Evolutionary conservation across 306 rosid species (phyloP).

Genomic region (Dryas alaskensis): DNA sequence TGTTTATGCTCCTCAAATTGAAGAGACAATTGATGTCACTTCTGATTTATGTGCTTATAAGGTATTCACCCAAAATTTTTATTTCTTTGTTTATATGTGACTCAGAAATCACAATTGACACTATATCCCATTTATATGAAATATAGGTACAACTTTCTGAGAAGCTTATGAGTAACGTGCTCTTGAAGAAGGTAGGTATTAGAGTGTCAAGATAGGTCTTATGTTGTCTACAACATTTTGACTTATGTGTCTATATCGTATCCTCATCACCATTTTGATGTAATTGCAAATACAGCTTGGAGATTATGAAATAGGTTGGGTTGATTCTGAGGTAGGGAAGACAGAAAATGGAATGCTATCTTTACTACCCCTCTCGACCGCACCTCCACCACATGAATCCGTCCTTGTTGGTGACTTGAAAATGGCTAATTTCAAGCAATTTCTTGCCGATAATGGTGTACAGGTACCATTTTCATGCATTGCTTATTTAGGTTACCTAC

Average conservation of each 20-base stretch:
- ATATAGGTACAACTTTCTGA: slow-evolving; percentile 88
- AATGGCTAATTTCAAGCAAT: slow-evolving; percentile 92
- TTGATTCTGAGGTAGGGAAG: slow-evolving; percentile 80
- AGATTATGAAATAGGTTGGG: slow-evolving; percentile 92
- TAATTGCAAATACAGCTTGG: slow-evolving; percentile 60
- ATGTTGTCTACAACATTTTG: background rate
- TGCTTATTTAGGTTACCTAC: background rate
- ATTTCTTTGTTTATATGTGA: slow-evolving; percentile 11
- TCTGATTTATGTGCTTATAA: slow-evolving; percentile 95
- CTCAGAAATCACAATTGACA: slow-evolving; percentile 15
- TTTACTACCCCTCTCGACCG: slow-evolving; percentile 62
- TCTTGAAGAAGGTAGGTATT: slow-evolving; percentile 76
- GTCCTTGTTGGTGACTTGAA: slow-evolving; percentile 92
- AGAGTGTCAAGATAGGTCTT: background rate
- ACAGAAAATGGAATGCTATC: slow-evolving; percentile 56
- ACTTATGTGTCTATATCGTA: slow-evolving; percentile 1
- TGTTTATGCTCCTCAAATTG: slow-evolving; percentile 92
- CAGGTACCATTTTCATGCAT: slow-evolving; percentile 52
- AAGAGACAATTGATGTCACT: slow-evolving; percentile 91
- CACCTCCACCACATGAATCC: slow-evolving; percentile 72
- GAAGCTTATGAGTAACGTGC: slow-evolving; percentile 85
- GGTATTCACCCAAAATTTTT: slow-evolving; percentile 38
- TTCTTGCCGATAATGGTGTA: slow-evolving; percentile 79
- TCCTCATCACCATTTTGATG: slow-evolving; percentile 19
- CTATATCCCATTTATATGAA: slow-evolving; percentile 24